Evolutionary conservation across 148 eudicot genomes (phyloP).

Genomic region (Amaranthus cruentus): DNA sequence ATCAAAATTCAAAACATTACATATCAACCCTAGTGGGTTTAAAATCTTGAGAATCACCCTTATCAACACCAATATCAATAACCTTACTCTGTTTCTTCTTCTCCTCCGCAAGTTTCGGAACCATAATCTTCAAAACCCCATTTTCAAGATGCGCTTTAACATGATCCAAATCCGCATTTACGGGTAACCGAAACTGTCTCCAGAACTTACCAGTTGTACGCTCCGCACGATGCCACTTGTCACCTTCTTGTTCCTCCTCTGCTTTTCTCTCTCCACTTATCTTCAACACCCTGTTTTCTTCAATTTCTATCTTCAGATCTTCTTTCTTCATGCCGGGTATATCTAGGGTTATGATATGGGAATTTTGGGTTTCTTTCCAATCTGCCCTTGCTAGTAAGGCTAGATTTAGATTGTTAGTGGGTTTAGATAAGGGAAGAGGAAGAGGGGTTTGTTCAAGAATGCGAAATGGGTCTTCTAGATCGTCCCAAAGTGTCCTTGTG

Average conservation of each 20-base stretch:
- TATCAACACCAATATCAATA: conserved; percentile 34
- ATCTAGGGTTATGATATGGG: conserved; percentile 51
- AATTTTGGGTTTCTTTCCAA: conserved; percentile 54
- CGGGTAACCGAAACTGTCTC: conserved; percentile 65
- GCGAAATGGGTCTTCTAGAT: conserved; percentile 51
- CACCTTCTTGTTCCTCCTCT: conserved; percentile 46
- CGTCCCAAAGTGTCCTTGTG: conserved; percentile 35
- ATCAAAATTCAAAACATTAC: conserved; percentile 15
- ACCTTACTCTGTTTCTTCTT: conserved; percentile 44
- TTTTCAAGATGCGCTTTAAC: conserved; percentile 43
- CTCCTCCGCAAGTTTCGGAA: conserved; percentile 57
- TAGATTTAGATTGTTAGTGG: conserved; percentile 22
- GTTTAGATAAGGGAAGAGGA: conserved; percentile 17
- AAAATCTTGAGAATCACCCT: conserved; percentile 24
- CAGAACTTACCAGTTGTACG: conserved; percentile 55
- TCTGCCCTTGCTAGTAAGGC: conserved; percentile 54
- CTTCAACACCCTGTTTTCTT: conserved; percentile 53
- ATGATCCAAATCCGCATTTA: conserved; percentile 46
- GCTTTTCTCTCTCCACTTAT: conserved; percentile 58
- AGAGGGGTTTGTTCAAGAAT: conserved; percentile 61
- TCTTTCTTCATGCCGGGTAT: conserved; percentile 57
- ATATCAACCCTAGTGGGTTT: conserved; percentile 34
- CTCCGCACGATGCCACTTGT: conserved; percentile 67
- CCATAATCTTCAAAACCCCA: conserved; percentile 54
- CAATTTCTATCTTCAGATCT: conserved; percentile 59